Evolutionary conservation across 1,284 basidiomycete genomes (phyloP).

Genomic region (Schizopora paradoxa): DNA sequence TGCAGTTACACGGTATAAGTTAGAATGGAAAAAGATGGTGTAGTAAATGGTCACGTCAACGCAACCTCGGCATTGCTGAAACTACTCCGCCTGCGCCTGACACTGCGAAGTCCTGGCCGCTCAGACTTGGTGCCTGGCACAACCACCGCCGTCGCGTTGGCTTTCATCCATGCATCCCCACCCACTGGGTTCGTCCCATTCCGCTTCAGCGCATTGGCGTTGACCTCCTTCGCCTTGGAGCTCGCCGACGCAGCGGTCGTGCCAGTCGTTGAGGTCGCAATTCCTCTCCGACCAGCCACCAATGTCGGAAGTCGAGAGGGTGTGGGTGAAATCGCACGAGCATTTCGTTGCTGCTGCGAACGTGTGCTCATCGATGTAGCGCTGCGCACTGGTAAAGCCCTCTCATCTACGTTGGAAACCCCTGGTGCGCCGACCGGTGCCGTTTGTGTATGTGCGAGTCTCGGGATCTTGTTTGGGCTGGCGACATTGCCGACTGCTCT

Average conservation of each 20-base stretch:
- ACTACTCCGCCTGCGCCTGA: slow-evolving; percentile 71
- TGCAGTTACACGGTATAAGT: too few relatives aligned
- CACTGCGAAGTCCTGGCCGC: slow-evolving; percentile 62
- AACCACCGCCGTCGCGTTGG: slow-evolving; percentile 60
- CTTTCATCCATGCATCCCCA: slow-evolving; percentile 68
- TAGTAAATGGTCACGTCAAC: too few relatives aligned
- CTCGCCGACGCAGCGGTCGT: slow-evolving; percentile 47
- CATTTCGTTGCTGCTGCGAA: slow-evolving; percentile 36
- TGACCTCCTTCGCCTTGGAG: slow-evolving; percentile 22
- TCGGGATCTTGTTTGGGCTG: slow-evolving; percentile 71
- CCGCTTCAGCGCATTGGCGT: slow-evolving; percentile 6
- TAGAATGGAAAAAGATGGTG: too few relatives aligned
- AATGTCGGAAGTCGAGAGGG: slow-evolving; percentile 71
- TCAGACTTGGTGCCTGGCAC: slow-evolving; percentile 61
- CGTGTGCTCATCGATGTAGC: slow-evolving; percentile 16
- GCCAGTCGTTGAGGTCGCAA: slow-evolving; percentile 42
- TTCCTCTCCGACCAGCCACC: slow-evolving; percentile 46
- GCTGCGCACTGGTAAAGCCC: slow-evolving; percentile 15
- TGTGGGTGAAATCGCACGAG: too few relatives aligned
- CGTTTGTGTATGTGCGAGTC: slow-evolving; percentile 46
- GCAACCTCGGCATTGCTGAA: slow-evolving; percentile 77
- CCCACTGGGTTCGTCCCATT: too few relatives aligned
- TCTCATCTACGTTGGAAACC: too few relatives aligned
- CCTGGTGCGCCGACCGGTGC: slow-evolving; percentile 11
- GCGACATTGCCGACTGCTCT: slow-evolving; percentile 32